Evolutionary conservation across 208 protist species (phyloP).

Genomic region (Leishmania martiniquensis): DNA sequence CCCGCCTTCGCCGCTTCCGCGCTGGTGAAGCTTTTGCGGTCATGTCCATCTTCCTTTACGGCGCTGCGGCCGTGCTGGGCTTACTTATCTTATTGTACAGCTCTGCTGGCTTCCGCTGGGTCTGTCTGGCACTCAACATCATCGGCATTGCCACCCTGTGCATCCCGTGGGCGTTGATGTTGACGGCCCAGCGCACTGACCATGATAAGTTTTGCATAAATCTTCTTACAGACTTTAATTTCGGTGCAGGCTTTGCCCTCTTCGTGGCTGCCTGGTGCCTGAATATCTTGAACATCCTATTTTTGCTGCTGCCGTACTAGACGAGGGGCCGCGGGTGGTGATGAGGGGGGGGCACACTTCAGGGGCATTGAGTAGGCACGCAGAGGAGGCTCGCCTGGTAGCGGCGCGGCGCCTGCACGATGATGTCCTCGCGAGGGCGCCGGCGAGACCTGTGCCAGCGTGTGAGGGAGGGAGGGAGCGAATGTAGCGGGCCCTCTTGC

Average conservation of each 20-base stretch:
- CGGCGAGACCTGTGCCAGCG: too few relatives aligned
- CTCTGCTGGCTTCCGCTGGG: constrained; percentile 34
- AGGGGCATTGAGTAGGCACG: too few relatives aligned
- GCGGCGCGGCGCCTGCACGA: too few relatives aligned
- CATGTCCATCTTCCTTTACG: constrained; percentile 29
- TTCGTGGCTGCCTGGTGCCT: constrained; percentile 43
- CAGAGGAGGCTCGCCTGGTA: too few relatives aligned
- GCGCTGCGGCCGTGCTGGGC: constrained; percentile 14
- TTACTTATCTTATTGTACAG: constrained; percentile 47
- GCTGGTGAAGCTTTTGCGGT: constrained; percentile 46
- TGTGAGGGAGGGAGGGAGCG: too few relatives aligned
- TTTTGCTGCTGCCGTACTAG: constrained; percentile 37
- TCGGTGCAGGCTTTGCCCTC: constrained; percentile 41
- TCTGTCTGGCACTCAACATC: constrained; percentile 38
- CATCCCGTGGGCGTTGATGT: constrained; percentile 44
- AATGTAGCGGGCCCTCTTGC: too few relatives aligned
- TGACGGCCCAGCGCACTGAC: constrained; percentile 24
- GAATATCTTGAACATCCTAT: constrained; percentile 40
- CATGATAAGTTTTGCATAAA: not conserved
- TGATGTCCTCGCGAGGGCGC: too few relatives aligned
- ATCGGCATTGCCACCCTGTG: constrained; percentile 16
- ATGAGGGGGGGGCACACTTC: too few relatives aligned
- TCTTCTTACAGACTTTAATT: constrained; percentile 18
- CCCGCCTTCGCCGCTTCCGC: constrained; percentile 38
- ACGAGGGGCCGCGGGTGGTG: too few relatives aligned